These are phyloP conservation scores for Epichloe glyceriae DNA, from an alignment of 2,329 filamentous ascomycete genomes.

Conservation along the genomic window DNA sequence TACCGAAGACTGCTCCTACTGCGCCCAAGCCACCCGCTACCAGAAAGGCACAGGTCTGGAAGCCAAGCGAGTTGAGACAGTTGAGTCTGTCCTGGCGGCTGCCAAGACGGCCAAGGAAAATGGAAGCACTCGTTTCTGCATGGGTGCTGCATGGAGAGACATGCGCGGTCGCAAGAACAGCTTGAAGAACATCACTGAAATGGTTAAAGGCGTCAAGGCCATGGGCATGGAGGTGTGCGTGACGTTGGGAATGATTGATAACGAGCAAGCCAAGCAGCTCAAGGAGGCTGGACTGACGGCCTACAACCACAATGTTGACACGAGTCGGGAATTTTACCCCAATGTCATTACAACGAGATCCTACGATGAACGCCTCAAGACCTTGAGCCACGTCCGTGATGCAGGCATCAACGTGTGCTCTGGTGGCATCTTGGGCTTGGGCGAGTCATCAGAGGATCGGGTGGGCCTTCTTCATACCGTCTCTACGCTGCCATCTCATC, in stretches of 20 bases:
- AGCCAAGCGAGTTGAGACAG: constrained; percentile 65
- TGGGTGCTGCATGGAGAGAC: constrained; percentile 88
- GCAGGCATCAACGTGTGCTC: constrained; percentile 86
- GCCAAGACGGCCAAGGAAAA: constrained; percentile 68
- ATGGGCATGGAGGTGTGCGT: constrained; percentile 88
- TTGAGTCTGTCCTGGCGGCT: constrained; percentile 68
- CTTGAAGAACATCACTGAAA: constrained; percentile 70
- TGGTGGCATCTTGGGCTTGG: constrained; percentile 75
- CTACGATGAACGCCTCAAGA: constrained; percentile 77
- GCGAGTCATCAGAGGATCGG: constrained; percentile 66
- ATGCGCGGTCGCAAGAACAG: constrained; percentile 83
- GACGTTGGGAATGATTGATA: constrained; percentile 88
- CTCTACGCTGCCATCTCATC: constrained; percentile 65
- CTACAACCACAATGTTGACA: constrained; percentile 93
- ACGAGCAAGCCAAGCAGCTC: constrained; percentile 65
- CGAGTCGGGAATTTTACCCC: constrained; percentile 78
- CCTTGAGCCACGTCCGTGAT: constrained; percentile 66
- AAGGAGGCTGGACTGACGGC: constrained; percentile 76
- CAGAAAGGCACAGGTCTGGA: constrained; percentile 62
- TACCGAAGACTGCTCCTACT: constrained; percentile 88
- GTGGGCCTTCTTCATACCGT: constrained; percentile 76
- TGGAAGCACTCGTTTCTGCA: constrained; percentile 84
- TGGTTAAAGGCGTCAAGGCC: constrained; percentile 68
- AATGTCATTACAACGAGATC: constrained; percentile 72
- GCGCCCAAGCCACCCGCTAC: constrained; percentile 77